Evolutionary conservation across 2,329 filamentous ascomycete genomes (phyloP).

Genomic region (Pseudogymnoascus sp.): DNA sequence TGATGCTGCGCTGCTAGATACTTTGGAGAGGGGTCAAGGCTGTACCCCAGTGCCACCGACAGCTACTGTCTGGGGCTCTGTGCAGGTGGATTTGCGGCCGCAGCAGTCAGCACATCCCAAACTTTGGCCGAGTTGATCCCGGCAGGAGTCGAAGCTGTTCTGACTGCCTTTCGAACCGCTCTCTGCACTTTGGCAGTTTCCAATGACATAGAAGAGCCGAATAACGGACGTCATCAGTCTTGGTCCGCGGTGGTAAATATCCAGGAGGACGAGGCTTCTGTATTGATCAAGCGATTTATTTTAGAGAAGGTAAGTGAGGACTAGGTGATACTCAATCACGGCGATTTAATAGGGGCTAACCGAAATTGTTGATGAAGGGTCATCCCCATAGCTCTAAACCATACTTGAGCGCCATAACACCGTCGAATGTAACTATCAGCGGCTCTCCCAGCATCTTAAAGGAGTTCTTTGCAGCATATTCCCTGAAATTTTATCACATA

Average conservation of each 20-base stretch:
- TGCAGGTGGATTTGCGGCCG: constrained; percentile 24
- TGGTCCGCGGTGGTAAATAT: background rate
- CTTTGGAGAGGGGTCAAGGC: background rate
- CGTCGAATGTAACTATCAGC: constrained; percentile 12
- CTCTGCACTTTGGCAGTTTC: background rate
- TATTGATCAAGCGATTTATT: constrained; percentile 6
- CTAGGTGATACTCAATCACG: background rate
- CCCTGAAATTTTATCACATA: background rate
- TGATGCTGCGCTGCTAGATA: background rate
- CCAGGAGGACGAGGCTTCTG: background rate
- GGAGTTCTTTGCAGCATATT: constrained; percentile 8
- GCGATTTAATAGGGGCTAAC: background rate
- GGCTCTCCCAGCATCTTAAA: constrained; percentile 5
- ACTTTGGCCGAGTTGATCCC: constrained; percentile 21
- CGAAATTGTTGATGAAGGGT: background rate
- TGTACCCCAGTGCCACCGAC: background rate
- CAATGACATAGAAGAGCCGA: background rate
- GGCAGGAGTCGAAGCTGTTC: constrained; percentile 22
- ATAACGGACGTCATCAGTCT: constrained; percentile 10
- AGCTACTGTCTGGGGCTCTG: constrained; percentile 20
- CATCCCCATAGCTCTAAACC: background rate
- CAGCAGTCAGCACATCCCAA: constrained; percentile 21
- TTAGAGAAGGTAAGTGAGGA: background rate
- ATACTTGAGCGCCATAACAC: constrained; percentile 10
- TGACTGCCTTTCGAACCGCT: constrained; percentile 22